These are phyloP conservation scores for Mortierella antarctica DNA, from an alignment of 192 early-diverging fungal genomes.

Conservation along the genomic window DNA sequence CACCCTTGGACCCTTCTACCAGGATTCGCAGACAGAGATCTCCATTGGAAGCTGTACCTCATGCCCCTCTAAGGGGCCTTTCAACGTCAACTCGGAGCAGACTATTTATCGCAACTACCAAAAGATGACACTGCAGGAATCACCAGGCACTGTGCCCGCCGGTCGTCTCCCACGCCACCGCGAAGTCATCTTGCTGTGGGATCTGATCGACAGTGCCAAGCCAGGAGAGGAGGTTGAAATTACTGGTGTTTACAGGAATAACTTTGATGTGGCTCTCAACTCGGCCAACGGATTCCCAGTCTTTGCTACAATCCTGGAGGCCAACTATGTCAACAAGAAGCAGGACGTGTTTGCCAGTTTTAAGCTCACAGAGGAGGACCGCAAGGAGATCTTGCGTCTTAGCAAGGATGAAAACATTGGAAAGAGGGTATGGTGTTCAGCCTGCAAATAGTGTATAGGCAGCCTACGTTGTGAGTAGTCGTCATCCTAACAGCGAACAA, in stretches of 20 bases:
- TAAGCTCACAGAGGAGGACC: constrained; percentile 92
- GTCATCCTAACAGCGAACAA: not conserved
- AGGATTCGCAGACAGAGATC: constrained; percentile 91
- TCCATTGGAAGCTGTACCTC: constrained; percentile 84
- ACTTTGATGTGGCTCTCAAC: constrained; percentile 90
- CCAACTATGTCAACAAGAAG: constrained; percentile 92
- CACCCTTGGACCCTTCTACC: constrained; percentile 92
- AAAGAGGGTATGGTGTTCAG: constrained; percentile 66
- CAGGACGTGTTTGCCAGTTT: constrained; percentile 90
- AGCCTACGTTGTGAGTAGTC: not conserved
- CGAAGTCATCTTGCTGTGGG: constrained; percentile 94
- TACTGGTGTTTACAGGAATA: constrained; percentile 96
- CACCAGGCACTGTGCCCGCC: constrained; percentile 93
- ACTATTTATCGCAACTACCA: constrained; percentile 99
- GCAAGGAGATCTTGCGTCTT: constrained; percentile 77
- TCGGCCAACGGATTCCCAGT: constrained; percentile 96
- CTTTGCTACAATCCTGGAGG: constrained; percentile 95
- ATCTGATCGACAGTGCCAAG: constrained; percentile 94
- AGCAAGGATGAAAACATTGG: constrained; percentile 84
- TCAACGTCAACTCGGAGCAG: constrained; percentile 91
- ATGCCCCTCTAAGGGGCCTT: constrained; percentile 94
- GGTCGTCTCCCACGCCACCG: constrained; percentile 94
- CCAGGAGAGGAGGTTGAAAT: constrained; percentile 98
- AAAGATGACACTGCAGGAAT: constrained; percentile 94
- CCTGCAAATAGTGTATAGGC: not conserved